Percentiles rank a stretch among this genome's conserved stretches.
These are phyloP conservation scores for Casuarina cunninghamiana DNA, from an alignment of 306 rosid species.

Conservation along the genomic window DNA sequence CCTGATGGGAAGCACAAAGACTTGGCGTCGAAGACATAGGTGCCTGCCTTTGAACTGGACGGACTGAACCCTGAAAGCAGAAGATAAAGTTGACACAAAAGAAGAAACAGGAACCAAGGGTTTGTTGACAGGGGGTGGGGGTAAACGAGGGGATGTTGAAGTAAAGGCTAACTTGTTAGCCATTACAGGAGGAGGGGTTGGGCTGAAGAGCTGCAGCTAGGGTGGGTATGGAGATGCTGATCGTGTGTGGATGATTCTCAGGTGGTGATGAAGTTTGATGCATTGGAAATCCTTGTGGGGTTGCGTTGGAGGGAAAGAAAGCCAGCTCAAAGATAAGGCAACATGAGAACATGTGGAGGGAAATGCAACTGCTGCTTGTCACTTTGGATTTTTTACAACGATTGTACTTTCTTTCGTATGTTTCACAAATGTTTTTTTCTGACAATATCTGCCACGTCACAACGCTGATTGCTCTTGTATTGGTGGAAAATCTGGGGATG, in stretches of 20 bases:
- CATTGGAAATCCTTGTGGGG: conserved; percentile 2
- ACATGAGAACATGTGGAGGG: conserved; percentile 60
- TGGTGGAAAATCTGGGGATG: conserved; percentile 12
- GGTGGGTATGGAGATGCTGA: neutral
- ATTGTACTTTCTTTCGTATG: neutral
- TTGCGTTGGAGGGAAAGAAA: conserved; percentile 50
- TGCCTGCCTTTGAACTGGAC: conserved; percentile 49
- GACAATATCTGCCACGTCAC: conserved; percentile 24
- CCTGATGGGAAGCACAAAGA: conserved; percentile 43
- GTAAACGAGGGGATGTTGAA: conserved; percentile 44
- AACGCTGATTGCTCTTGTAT: neutral
- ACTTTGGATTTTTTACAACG: neutral
- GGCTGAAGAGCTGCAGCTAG: neutral
- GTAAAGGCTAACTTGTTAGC: conserved; percentile 63
- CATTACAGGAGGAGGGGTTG: conserved; percentile 39
- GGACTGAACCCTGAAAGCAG: conserved; percentile 39
- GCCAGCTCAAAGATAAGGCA: conserved; percentile 57
- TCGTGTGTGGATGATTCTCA: neutral
- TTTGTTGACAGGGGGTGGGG: conserved; percentile 35
- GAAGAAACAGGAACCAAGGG: conserved; percentile 49
- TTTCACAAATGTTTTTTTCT: conserved; percentile 24
- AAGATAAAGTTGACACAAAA: conserved; percentile 27
- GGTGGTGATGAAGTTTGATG: neutral
- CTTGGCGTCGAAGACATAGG: conserved; percentile 48
- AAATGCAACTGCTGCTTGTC: conserved; percentile 45